These are phyloP conservation scores for Sporormia fimetaria DNA, from an alignment of 495 filamentous ascomycete species.

Conservation along the genomic window DNA sequence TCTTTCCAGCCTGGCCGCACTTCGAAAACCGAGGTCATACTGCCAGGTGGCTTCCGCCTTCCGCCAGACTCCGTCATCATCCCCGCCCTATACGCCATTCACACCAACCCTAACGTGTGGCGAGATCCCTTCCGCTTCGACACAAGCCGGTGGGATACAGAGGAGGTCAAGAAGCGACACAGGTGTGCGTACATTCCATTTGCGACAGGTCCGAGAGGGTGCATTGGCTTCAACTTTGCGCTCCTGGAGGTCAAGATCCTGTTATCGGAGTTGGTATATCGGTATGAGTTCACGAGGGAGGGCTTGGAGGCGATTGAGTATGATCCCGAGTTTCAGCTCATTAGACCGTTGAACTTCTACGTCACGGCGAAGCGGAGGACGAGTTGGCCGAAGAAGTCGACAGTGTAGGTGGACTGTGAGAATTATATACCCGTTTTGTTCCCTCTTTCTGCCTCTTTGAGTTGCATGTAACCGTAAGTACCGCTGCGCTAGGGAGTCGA, in stretches of 20 bases:
- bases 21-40: constrained; percentile 39
- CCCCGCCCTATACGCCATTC: constrained; percentile 40
- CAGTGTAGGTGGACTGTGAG: too few relatives aligned
- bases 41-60: constrained; percentile 45
- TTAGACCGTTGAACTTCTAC: constrained; percentile 47
- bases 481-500: too few relatives aligned
- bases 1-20: constrained; percentile 46
- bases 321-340: constrained; percentile 46
- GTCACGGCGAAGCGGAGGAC: constrained; percentile 38
- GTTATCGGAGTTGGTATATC: constrained; percentile 41
- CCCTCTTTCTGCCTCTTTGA: too few relatives aligned
- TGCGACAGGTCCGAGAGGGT: constrained; percentile 39
- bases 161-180: constrained; percentile 37
- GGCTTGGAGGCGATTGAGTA: constrained; percentile 40
- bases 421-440: too few relatives aligned
- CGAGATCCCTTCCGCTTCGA: constrained; percentile 42
- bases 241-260: constrained; percentile 44
- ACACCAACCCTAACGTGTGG: constrained; percentile 44
- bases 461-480: too few relatives aligned
- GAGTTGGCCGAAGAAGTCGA: constrained; percentile 36
- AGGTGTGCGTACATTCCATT: constrained; percentile 43
- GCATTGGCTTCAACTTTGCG: constrained; percentile 51
- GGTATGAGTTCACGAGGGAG: constrained; percentile 41
- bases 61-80: constrained; percentile 41
- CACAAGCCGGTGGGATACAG: constrained; percentile 45